Percentiles rank a stretch among this genome's conserved stretches.
Evolutionary conservation across 345 rosid species (phyloP).

Genomic region (Syzygium aromaticum): DNA sequence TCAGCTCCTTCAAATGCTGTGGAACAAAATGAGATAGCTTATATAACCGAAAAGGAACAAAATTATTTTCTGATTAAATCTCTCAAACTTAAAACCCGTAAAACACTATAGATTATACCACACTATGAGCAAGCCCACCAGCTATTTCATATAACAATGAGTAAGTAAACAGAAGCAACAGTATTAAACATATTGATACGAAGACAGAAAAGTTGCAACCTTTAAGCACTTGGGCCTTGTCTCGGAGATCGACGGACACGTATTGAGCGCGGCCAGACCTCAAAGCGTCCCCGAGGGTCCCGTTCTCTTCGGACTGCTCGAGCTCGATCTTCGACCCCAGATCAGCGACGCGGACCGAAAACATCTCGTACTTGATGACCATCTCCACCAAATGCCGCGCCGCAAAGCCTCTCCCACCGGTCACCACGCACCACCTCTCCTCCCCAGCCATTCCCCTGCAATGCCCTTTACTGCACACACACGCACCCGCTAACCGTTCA

Average conservation of each 20-base stretch:
- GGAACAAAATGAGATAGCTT: constrained; percentile 1
- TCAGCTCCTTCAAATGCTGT: constrained; percentile 69
- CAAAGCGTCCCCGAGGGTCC: constrained; percentile 58
- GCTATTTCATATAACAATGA: neutral
- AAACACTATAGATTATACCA: neutral
- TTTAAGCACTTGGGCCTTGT: constrained; percentile 61
- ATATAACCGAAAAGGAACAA: neutral
- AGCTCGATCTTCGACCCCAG: constrained; percentile 48
- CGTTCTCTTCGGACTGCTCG: constrained; percentile 45
- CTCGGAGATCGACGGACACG: constrained; percentile 64
- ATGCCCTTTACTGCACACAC: neutral
- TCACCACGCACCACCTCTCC: constrained; percentile 74
- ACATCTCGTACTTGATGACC: constrained; percentile 42
- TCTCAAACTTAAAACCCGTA: neutral
- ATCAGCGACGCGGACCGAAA: constrained; percentile 67
- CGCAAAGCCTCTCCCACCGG: constrained; percentile 90
- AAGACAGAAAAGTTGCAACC: constrained; percentile 19
- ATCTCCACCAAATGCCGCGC: constrained; percentile 89
- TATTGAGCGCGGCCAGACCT: constrained; percentile 59
- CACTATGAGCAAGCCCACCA: neutral
- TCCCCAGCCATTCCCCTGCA: constrained; percentile 14
- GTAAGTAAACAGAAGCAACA: neutral
- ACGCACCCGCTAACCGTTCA: neutral
- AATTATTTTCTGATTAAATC: neutral
- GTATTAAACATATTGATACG: neutral